phyloP scores from a whole-genome alignment of 257 asterid genomes.

The Ilex asprella region DNA sequence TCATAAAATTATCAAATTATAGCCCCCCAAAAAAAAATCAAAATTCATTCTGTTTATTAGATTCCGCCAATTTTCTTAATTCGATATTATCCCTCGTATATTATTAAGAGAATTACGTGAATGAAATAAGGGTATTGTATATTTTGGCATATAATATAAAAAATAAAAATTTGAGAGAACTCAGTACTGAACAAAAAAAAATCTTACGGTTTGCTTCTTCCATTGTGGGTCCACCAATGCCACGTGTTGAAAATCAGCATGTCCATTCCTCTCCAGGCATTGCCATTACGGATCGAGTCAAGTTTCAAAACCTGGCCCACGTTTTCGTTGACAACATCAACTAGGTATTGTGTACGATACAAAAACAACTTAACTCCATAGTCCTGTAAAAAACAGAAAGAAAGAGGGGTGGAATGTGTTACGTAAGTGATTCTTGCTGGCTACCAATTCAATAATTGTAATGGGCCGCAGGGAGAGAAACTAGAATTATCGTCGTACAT shows the following conservation, averaged over 20 bases:
- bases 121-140: too few relatives aligned
- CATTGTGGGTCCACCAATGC: conserved; percentile 98
- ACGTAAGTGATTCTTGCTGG: too few relatives aligned
- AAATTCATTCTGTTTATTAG: too few relatives aligned
- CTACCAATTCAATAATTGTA: too few relatives aligned
- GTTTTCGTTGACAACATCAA: conserved; percentile 52
- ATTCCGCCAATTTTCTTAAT: too few relatives aligned
- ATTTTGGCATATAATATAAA: neutral
- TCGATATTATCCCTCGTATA: too few relatives aligned
- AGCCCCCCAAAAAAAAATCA: too few relatives aligned
- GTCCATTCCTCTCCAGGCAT: conserved; percentile 79
- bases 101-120: too few relatives aligned
- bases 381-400: conserved; percentile 44
- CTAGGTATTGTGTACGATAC: conserved; percentile 68
- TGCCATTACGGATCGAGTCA: conserved; percentile 55
- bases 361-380: conserved; percentile 55
- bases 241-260: conserved; percentile 74
- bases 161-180: neutral
- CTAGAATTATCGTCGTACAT: too few relatives aligned
- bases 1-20: too few relatives aligned
- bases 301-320: conserved; percentile 53
- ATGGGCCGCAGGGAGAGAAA: too few relatives aligned
- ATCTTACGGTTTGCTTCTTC: conserved; percentile 64
- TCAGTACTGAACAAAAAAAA: neutral
- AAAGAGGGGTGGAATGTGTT: neutral